phyloP scores from a whole-genome alignment of 2,329 filamentous ascomycete species.

The Meredithiella fracta region DNA sequence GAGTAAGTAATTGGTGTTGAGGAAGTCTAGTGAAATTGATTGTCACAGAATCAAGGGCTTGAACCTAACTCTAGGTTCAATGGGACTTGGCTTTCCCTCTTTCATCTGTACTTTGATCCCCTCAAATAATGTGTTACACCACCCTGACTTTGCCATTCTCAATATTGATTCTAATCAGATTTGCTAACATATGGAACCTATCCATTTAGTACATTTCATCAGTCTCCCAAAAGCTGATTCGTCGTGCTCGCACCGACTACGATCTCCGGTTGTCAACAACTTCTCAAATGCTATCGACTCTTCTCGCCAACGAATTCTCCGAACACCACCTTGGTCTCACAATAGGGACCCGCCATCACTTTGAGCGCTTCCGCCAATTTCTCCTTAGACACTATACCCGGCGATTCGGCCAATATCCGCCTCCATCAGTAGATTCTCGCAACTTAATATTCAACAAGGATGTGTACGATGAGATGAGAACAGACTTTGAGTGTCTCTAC shows the following conservation, averaged over 20 bases:
- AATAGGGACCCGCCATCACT: constrained; percentile 43
- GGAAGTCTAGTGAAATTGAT: too few relatives aligned
- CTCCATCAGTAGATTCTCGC: constrained; percentile 27
- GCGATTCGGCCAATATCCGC: constrained; percentile 58
- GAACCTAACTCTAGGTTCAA: not conserved
- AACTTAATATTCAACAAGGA: constrained; percentile 35
- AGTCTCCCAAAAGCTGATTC: constrained; percentile 48
- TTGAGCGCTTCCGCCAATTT: constrained; percentile 57
- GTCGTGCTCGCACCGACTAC: constrained; percentile 46
- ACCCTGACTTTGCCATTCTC: not conserved
- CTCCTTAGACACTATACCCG: constrained; percentile 48
- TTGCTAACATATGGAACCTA: not conserved
- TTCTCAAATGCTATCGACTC: constrained; percentile 42
- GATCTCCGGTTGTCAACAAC: constrained; percentile 44
- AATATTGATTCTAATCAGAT: not conserved
- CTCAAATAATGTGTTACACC: not conserved
- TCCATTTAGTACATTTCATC: constrained; percentile 23
- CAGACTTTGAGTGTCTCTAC: constrained; percentile 57
- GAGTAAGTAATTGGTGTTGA: constrained; percentile 32
- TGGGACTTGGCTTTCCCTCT: not conserved
- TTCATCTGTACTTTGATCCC: not conserved
- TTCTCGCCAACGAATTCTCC: constrained; percentile 56
- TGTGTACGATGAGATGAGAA: constrained; percentile 43
- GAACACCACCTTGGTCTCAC: constrained; percentile 49
- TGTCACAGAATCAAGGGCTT: not conserved